Base-by-base conservation (phyloP, 768 basidiomycete genomes). In the Lactarius akahatsu region DNA sequence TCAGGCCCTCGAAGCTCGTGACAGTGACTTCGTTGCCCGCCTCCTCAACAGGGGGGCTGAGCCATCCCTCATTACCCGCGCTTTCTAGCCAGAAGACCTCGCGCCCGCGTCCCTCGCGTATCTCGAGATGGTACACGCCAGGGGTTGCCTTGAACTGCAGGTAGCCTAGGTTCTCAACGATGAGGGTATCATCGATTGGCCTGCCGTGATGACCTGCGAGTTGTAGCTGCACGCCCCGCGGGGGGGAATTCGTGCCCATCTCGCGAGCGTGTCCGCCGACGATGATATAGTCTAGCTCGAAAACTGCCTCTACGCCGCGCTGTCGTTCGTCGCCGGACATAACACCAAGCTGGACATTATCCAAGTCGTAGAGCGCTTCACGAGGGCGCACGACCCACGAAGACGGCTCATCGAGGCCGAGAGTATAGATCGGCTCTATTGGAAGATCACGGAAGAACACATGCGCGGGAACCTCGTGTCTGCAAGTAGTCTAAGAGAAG, bases 261-360 rank as follows among this genome's bases (percentile, higher is more conserved):
- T 98, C 96, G 11, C 94, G 86, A 0, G 94, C 94, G 71, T 98
- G 96, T 2, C 97, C 97, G 74, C 98, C 96, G 54, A 98, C 84
- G 58, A 98, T 86, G 26, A 99, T 83, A 70, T 94, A 90, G 72
- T 98, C 94, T 7, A 98, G 87, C 59, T 88, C 87, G 78, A 95
- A 97, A 56, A 91, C 77, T 0, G 92, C 91, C 52, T 91, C 84
- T 4, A 96, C 79, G 6, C 89, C 87, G 4, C 69, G 64, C 0
- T 66, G 67, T 18, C 80, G 78, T 54, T 90, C 88, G 50, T 82
- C 80, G 0, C 81, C 78, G 1, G 84, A 78, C 3, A 96, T 81
- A 54, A 83, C 82, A 13, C 81, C 82, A 8, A 98, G 84, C 55
- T 95, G 91, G 65, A 99, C 90, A 75, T 99, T 99, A 78, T 99